Conservation (phyloP, 2,329 filamentous ascomycete genomes). For the Ophiocordyceps camponoti-leonardi region DNA sequence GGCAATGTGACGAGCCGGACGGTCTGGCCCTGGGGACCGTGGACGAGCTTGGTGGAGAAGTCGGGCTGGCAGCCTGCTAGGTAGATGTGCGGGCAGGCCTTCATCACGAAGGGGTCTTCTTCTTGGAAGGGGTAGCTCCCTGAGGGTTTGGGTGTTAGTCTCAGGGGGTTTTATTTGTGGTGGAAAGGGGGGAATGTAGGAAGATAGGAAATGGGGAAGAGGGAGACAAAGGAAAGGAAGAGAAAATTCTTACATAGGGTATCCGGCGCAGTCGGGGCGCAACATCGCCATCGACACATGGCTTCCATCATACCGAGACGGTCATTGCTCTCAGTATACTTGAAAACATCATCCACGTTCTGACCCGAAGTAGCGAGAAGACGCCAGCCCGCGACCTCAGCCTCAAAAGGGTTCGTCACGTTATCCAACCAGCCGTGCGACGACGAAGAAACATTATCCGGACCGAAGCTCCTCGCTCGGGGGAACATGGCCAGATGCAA, state of each 20-base stretch:
- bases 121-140: constrained; percentile 96
- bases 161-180: not conserved
- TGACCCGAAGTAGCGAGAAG: constrained; percentile 79
- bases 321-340: constrained; percentile 68
- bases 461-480: constrained; percentile 49
- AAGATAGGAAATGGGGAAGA: no score
- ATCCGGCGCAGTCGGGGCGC: constrained; percentile 87
- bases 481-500: constrained; percentile 90
- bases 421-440: constrained; percentile 61
- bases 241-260: constrained; percentile 55
- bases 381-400: constrained; percentile 77
- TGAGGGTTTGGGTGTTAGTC: constrained; percentile 13
- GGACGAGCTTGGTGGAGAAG: constrained; percentile 56
- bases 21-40: constrained; percentile 47
- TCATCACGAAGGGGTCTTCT: constrained; percentile 77
- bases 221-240: no score
- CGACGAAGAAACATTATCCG: constrained; percentile 19
- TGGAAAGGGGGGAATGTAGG: no score
- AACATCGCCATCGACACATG: constrained; percentile 81
- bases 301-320: constrained; percentile 82
- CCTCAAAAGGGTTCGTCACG: constrained; percentile 88
- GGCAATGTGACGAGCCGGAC: constrained; percentile 74
- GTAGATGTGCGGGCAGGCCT: constrained; percentile 75
- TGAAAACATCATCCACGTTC: constrained; percentile 84
- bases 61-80: constrained; percentile 73